These are phyloP conservation scores for Chamaecrista fasciculata DNA, from an alignment of 306 rosid genomes.

Conservation along the genomic window DNA sequence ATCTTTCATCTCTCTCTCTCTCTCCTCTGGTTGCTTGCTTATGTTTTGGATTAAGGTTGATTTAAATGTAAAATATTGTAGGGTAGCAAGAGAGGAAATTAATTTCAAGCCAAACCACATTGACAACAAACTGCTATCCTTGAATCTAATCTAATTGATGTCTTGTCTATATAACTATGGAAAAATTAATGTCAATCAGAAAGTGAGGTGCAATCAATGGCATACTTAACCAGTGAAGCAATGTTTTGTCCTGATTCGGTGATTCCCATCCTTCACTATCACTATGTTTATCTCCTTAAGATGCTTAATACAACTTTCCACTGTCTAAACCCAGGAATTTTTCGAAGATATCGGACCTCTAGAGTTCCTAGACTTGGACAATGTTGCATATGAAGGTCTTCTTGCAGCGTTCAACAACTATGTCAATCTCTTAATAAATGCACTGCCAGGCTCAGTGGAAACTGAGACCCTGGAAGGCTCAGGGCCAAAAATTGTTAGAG, in stretches of 20 bases:
- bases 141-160: neutral
- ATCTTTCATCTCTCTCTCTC: too few species aligned
- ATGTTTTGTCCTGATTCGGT: conserved; percentile 5
- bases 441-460: conserved; percentile 73
- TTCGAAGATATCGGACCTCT: conserved; percentile 73
- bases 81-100: too few species aligned
- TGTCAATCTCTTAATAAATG: conserved; percentile 64
- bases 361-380: conserved; percentile 70
- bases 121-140: neutral
- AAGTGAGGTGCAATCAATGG: neutral
- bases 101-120: too few species aligned
- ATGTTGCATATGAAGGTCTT: conserved; percentile 66
- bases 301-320: neutral
- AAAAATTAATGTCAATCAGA: neutral
- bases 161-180: conserved; percentile 1
- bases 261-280: neutral
- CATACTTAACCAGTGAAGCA: neutral
- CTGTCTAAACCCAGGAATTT: conserved; percentile 55
- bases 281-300: neutral
- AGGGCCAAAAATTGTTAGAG: conserved; percentile 60
- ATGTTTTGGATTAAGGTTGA: too few species aligned
- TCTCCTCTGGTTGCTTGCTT: too few species aligned
- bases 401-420: conserved; percentile 62
- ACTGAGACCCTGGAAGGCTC: conserved; percentile 60
- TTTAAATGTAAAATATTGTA: too few species aligned